A percentile compares a stretch with the other conserved stretches of the same genome.
phyloP scores from a whole-genome alignment of 495 filamentous ascomycete species.

The Tuber umbilicatum region DNA sequence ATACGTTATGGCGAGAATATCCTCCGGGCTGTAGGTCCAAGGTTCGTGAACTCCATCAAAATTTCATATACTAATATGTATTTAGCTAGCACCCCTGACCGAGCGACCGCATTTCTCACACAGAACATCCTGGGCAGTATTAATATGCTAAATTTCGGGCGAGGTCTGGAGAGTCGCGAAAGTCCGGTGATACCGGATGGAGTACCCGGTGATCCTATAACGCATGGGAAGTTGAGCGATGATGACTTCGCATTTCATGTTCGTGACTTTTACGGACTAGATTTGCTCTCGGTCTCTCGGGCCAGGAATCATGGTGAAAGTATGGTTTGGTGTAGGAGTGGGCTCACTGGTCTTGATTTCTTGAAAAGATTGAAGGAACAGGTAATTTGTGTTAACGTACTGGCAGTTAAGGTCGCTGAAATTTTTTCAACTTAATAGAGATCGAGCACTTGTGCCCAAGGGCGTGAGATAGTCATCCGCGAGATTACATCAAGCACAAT shows the following conservation, averaged over 20 bases:
- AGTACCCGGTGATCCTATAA: neutral
- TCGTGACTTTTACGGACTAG: neutral
- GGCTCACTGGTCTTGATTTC: neutral
- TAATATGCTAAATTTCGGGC: neutral
- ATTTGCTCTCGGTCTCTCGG: neutral
- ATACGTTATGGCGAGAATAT: neutral
- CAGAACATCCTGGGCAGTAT: neutral
- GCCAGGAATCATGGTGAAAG: neutral
- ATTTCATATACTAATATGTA: neutral
- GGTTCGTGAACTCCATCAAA: neutral
- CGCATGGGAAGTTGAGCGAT: neutral
- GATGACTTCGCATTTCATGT: neutral
- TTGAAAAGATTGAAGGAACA: neutral
- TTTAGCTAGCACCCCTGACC: neutral
- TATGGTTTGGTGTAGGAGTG: neutral
- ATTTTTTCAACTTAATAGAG: neutral
- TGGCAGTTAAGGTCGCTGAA: neutral
- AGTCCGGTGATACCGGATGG: neutral
- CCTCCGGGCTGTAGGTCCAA: neutral
- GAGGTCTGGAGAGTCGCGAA: too few species aligned
- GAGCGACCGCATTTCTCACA: neutral
- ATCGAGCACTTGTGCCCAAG: neutral
- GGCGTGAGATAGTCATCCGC: neutral
- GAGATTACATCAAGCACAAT: neutral
- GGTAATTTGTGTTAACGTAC: neutral